Evolutionary conservation across 1,284 basidiomycete genomes (phyloP).

Genomic region (Trametes pubescens): DNA sequence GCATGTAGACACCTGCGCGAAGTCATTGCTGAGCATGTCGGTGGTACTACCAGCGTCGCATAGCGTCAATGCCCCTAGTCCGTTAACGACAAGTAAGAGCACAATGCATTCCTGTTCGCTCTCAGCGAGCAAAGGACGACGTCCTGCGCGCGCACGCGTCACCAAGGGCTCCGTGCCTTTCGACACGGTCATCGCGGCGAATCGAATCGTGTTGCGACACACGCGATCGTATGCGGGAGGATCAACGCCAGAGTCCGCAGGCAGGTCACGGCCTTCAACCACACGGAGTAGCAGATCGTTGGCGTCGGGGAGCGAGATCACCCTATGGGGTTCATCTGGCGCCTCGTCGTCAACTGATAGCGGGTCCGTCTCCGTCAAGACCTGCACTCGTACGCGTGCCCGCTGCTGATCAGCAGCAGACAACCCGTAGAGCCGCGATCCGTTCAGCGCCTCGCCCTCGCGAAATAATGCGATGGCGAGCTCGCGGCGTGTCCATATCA

Average conservation of each 20-base stretch:
- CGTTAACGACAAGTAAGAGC: conserved; percentile 1
- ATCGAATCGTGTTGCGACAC: no score
- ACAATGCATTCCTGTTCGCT: neutral
- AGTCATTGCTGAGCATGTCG: neutral
- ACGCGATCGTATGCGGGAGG: no score
- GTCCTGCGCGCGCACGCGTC: neutral
- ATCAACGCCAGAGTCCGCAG: neutral
- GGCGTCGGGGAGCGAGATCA: no score
- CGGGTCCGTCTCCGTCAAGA: no score
- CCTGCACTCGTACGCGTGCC: no score
- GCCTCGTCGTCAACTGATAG: no score
- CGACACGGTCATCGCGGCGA: no score
- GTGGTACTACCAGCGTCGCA: conserved; percentile 4
- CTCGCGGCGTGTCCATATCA: no score
- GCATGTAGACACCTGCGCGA: neutral
- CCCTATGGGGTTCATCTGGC: neutral
- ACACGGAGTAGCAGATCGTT: neutral
- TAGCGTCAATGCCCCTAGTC: neutral
- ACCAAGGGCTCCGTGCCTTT: neutral
- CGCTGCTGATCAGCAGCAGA: no score
- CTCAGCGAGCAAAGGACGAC: neutral
- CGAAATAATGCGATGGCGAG: no score
- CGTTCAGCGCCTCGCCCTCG: neutral
- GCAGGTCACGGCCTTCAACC: neutral
- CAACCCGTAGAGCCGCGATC: no score